phyloP scores from a whole-genome alignment of 345 rosid genomes.

The Eucalyptus curtisii region DNA sequence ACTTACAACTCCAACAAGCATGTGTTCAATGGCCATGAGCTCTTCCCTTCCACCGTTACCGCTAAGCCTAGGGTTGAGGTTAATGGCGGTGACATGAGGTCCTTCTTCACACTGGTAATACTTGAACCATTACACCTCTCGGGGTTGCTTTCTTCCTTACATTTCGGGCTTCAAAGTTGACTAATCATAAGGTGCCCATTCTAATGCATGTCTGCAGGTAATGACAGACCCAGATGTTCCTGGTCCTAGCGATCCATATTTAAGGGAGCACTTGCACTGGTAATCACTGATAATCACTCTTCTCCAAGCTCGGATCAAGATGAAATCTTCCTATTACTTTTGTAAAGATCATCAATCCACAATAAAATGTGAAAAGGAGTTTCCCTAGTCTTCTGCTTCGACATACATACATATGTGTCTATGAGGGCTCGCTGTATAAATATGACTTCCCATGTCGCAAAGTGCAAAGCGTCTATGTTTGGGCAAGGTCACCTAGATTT shows the following conservation, averaged over 20 bases:
- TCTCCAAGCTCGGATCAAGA: neutral
- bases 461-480: neutral
- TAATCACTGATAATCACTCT: conserved; percentile 2
- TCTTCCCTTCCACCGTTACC: conserved; percentile 64
- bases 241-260: conserved; percentile 94
- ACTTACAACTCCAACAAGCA: conserved; percentile 58
- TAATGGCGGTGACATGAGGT: conserved; percentile 79
- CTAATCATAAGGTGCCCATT: neutral
- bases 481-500: neutral
- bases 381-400: neutral
- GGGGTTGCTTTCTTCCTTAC: neutral
- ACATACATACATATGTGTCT: neutral
- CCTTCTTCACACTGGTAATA: conserved; percentile 92
- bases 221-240: conserved; percentile 99
- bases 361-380: neutral
- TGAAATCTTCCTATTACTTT: neutral
- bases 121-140: neutral
- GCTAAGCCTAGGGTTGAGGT: conserved; percentile 81
- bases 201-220: conserved; percentile 23
- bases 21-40: conserved; percentile 85
- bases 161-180: neutral
- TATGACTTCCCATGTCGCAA: neutral
- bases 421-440: neutral
- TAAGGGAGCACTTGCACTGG: conserved; percentile 95
- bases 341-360: neutral